A percentile compares a stretch with the other conserved stretches of the same genome.
These are phyloP conservation scores for Nothophaeocryptopus gaeumannii DNA, from an alignment of 2,329 filamentous ascomycete genomes.

Conservation along the genomic window DNA sequence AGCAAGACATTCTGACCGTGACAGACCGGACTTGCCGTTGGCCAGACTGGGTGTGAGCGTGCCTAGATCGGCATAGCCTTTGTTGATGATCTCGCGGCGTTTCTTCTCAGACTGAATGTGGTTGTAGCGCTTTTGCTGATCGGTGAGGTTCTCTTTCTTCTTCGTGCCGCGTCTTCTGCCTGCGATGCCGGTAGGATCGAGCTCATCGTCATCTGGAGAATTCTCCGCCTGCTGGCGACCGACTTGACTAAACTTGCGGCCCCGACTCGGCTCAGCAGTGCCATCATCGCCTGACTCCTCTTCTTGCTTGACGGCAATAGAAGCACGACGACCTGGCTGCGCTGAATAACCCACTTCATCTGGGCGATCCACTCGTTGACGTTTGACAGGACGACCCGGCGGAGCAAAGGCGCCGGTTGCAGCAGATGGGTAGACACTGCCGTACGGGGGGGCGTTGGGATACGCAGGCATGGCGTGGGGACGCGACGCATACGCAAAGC, in stretches of 20 bases:
- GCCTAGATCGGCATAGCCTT: slow-evolving; percentile 78
- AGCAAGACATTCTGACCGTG: slow-evolving; percentile 12
- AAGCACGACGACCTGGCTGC: slow-evolving; percentile 1
- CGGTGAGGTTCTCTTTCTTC: slow-evolving; percentile 42
- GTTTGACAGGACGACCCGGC: not conserved
- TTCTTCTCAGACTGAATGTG: slow-evolving; percentile 68
- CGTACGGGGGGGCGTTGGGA: not conserved
- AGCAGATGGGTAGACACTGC: not conserved
- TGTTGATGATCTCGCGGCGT: slow-evolving; percentile 70
- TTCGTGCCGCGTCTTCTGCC: not conserved
- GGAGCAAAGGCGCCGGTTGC: not conserved
- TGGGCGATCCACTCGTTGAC: too few relatives aligned
- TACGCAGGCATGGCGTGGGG: not conserved
- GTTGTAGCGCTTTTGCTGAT: slow-evolving; percentile 70
- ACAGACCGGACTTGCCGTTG: slow-evolving; percentile 78
- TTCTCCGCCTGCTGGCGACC: slow-evolving; percentile 3
- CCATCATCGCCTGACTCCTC: slow-evolving; percentile 6
- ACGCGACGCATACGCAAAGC: not conserved
- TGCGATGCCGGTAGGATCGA: not conserved
- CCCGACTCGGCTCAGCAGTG: not conserved
- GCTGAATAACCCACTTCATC: slow-evolving; percentile 2
- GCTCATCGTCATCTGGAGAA: slow-evolving; percentile 4
- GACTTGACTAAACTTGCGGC: not conserved
- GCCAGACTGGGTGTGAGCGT: slow-evolving; percentile 72
- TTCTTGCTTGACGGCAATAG: slow-evolving; percentile 10